Percentiles rank a stretch among this genome's conserved stretches.
Evolutionary conservation across 2,329 filamentous ascomycete genomes (phyloP).

Genomic region (Catunica adiposa): DNA sequence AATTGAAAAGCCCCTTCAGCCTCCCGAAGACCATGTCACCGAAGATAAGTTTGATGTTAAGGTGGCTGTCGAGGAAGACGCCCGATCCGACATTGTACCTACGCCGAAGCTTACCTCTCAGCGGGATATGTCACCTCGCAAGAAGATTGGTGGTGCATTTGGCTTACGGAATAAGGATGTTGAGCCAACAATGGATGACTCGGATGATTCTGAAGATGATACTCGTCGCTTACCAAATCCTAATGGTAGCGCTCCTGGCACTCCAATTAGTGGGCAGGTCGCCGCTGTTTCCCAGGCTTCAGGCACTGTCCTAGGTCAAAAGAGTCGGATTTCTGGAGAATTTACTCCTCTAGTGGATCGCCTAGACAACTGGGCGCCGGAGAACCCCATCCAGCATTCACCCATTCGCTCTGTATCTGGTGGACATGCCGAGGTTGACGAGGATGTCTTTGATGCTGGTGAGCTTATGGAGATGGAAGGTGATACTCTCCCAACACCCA

Average conservation of each 20-base stretch:
- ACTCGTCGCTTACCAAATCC: conserved; percentile 12
- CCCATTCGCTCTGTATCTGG: background rate
- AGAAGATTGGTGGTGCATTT: conserved; percentile 14
- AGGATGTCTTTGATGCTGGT: conserved; percentile 7
- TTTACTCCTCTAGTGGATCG: conserved; percentile 49
- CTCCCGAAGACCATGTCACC: background rate
- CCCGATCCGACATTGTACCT: background rate
- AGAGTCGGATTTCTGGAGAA: conserved; percentile 27
- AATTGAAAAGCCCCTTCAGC: background rate
- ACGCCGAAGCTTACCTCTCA: conserved; percentile 15
- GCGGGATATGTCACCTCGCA: conserved; percentile 10
- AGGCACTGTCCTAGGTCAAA: conserved; percentile 19
- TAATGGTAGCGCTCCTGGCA: conserved; percentile 16
- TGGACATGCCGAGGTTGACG: background rate
- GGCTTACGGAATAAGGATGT: conserved; percentile 32
- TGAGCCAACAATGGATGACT: conserved; percentile 31
- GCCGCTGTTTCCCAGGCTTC: conserved; percentile 7
- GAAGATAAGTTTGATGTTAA: background rate
- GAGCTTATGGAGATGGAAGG: conserved; percentile 13
- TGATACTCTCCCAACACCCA: conserved; percentile 3
- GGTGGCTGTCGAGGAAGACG: background rate
- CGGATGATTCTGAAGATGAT: conserved; percentile 31
- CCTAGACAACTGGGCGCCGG: conserved; percentile 45
- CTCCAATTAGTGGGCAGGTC: conserved; percentile 29
- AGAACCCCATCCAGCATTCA: conserved; percentile 30